Evolutionary conservation across 2,329 filamentous ascomycete species (phyloP).

Genomic region (Beauveria scarabaeidicola): DNA sequence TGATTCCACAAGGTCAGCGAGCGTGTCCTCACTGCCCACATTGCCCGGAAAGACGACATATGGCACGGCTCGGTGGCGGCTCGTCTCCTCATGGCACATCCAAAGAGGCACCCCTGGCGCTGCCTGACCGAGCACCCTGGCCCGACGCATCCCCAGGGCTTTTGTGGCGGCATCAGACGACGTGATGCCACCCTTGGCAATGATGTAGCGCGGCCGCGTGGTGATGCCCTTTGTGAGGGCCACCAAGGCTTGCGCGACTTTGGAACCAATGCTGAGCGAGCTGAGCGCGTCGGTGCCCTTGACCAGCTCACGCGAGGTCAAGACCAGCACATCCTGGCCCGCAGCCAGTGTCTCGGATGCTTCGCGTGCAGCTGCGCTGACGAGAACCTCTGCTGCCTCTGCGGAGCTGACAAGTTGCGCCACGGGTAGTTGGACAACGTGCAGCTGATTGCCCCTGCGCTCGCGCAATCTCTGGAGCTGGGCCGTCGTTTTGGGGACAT

Average conservation of each 20-base stretch:
- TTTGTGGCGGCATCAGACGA: constrained; percentile 50
- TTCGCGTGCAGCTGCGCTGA: constrained; percentile 10
- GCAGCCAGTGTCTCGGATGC: constrained; percentile 22
- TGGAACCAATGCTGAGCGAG: constrained; percentile 41
- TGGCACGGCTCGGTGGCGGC: constrained; percentile 40
- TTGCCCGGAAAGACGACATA: constrained; percentile 53
- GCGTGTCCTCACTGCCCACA: constrained; percentile 40
- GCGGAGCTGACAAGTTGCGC: constrained; percentile 10
- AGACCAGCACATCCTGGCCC: constrained; percentile 43
- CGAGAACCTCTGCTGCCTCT: constrained; percentile 4
- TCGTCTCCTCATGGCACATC: constrained; percentile 44
- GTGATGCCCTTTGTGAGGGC: constrained; percentile 34
- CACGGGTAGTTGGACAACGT: constrained; percentile 16
- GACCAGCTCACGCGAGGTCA: constrained; percentile 45
- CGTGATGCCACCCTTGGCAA: constrained; percentile 53
- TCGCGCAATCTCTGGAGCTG: constrained; percentile 20
- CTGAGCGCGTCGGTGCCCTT: constrained; percentile 32
- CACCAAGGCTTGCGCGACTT: constrained; percentile 41
- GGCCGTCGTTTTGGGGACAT: constrained; percentile 47
- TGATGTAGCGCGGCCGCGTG: constrained; percentile 43
- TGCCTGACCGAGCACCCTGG: constrained; percentile 46
- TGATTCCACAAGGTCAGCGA: constrained; percentile 33
- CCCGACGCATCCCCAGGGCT: constrained; percentile 41
- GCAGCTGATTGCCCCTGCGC: constrained; percentile 13
- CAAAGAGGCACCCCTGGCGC: constrained; percentile 49